Evolutionary conservation across 495 filamentous ascomycete genomes (phyloP), one percentile per base, ranked within the genome.

Genomic region (Massariosphaeria phaeospora): DNA sequence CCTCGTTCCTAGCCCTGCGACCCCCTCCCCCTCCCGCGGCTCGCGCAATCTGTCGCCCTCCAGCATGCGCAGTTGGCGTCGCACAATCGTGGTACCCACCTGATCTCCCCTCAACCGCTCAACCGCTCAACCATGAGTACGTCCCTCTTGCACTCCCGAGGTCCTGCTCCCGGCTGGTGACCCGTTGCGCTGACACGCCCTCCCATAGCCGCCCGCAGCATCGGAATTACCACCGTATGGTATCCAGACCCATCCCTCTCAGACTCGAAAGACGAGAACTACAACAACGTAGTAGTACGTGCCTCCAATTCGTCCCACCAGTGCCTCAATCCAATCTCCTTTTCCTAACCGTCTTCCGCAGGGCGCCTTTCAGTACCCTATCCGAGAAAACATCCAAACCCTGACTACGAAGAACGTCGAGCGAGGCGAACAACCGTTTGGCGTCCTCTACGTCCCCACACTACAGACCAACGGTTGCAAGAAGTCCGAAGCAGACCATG

Each of bases 391-490:
- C 50, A 76, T 91, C 27, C 85, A 80, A 20, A 90, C 85, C 1
- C 74, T 95, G 11, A 86, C 86, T 3, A 76, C 75, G 46, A 81
- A 55, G 30, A 79, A 50, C 47, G 71, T 79, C 33, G 70, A 75
- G 15, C 65, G 72, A 9, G 78, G 76, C 43, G 79, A 76, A 17
- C 69, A 77, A 24, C 76, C 88, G 39, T 70, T 78, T 48, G 91
- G 91, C 31, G 76, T 96, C 2, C 73, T 96, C 30, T 96, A 89
- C 60, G 86, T 95, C 17, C 91, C 91, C 0, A 77, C 77, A 46
- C 78, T 95, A 17, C 35, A 53, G 1, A 61, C 69, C 41, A 77
- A 84, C 51, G 64, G 73, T 0, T 96, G 91, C 68, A 73, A 74
- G 50, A 70, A 82, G 23, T 65, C 78, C 30, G 78, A 82, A 11